These are phyloP conservation scores for Termitomyces sp. DNA, from an alignment of 1,284 basidiomycete species.

Conservation along the genomic window DNA sequence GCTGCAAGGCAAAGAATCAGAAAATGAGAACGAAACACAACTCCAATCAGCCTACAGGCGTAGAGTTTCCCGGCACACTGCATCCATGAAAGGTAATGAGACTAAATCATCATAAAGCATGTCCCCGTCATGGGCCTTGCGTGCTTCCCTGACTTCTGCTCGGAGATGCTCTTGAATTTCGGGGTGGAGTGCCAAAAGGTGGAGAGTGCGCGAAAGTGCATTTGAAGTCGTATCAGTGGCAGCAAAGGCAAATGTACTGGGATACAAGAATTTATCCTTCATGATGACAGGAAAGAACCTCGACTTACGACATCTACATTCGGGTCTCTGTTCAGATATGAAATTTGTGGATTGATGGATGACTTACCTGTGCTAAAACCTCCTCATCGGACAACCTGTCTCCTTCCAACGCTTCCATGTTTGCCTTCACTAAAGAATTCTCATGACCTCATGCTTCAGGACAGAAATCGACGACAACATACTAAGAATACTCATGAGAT, in stretches of 20 bases:
- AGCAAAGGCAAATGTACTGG: constrained; percentile 28
- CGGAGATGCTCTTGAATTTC: constrained; percentile 34
- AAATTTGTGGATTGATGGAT: not conserved
- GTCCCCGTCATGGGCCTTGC: constrained; percentile 17
- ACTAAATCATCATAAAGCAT: constrained; percentile 27
- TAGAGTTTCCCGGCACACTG: constrained; percentile 29
- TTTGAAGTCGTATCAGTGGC: constrained; percentile 42
- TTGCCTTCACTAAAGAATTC: constrained; percentile 34
- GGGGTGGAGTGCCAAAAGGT: constrained; percentile 32
- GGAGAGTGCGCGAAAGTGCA: constrained; percentile 34
- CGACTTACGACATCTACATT: constrained; percentile 32
- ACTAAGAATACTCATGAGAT: not conserved
- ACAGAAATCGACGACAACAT: not conserved
- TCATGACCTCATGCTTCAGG: constrained; percentile 35
- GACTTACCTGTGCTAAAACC: constrained; percentile 9
- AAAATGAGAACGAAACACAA: too few relatives aligned
- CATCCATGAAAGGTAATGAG: constrained; percentile 29
- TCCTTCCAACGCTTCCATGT: constrained; percentile 24
- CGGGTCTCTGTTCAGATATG: not conserved
- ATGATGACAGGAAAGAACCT: not conserved
- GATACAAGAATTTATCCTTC: not conserved
- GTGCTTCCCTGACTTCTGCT: constrained; percentile 28
- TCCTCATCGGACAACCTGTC: constrained; percentile 28
- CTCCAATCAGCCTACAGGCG: too few relatives aligned
- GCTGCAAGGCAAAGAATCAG: too few relatives aligned